These are phyloP conservation scores for Peronosclerospora sorghi DNA, from an alignment of 352 stramenopile species.

Conservation along the genomic window DNA sequence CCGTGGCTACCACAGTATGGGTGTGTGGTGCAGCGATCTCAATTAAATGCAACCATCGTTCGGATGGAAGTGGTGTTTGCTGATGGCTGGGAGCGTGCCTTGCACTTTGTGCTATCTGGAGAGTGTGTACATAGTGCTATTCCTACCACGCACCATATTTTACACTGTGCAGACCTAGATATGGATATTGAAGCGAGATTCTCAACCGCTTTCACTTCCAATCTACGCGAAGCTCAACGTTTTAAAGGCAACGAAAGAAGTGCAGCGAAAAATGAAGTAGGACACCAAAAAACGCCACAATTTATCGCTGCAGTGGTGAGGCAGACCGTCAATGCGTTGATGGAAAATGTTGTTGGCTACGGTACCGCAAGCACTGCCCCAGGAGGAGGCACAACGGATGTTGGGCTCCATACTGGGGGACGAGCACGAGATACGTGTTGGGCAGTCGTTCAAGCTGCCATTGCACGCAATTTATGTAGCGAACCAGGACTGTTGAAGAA, in stretches of 20 bases:
- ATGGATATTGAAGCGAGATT: slow-evolving; percentile 6
- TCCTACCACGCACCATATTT: slow-evolving; percentile 11
- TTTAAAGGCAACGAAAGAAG: slow-evolving; percentile 19
- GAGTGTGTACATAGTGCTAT: slow-evolving; percentile 32
- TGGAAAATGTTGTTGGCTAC: background rate
- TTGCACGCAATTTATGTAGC: slow-evolving; percentile 27
- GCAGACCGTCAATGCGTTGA: slow-evolving; percentile 6
- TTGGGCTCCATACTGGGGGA: slow-evolving; percentile 37
- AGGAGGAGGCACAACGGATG: slow-evolving; percentile 34
- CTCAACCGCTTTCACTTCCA: background rate
- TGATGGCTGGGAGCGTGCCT: slow-evolving; percentile 26
- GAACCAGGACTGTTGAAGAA: slow-evolving; percentile 26
- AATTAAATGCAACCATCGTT: slow-evolving; percentile 9
- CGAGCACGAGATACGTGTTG: slow-evolving; percentile 37
- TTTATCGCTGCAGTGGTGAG: slow-evolving; percentile 31
- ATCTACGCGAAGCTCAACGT: slow-evolving; percentile 17
- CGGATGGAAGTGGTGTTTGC: slow-evolving; percentile 29
- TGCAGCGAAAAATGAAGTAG: slow-evolving; percentile 15
- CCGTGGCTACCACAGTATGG: slow-evolving; percentile 42
- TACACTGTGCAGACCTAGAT: slow-evolving; percentile 27
- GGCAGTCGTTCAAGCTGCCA: slow-evolving; percentile 28
- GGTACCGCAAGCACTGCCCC: background rate
- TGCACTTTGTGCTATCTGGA: slow-evolving; percentile 21
- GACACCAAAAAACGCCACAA: slow-evolving; percentile 43
- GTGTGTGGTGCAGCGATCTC: slow-evolving; percentile 25